Evolutionary conservation across 768 basidiomycete species (phyloP).

Genomic region (Tulasnella sp.): DNA sequence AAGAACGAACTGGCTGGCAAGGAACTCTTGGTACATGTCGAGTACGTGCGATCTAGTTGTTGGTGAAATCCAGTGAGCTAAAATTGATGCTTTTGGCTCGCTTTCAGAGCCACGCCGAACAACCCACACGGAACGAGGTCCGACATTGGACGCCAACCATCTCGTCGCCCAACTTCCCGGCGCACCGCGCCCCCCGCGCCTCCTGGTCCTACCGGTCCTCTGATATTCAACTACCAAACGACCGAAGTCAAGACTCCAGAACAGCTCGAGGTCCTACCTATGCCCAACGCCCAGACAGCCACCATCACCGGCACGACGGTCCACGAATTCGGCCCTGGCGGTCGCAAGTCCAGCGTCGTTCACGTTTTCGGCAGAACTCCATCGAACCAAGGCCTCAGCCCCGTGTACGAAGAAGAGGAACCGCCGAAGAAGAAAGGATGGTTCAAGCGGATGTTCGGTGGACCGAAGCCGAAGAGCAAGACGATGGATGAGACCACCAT

Average conservation of each 20-base stretch:
- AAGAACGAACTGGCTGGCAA: constrained; percentile 19
- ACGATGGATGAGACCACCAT: background rate
- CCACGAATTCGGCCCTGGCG: background rate
- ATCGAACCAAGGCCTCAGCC: background rate
- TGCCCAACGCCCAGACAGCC: background rate
- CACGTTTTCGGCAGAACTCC: background rate
- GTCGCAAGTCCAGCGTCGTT: background rate
- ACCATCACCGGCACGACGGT: background rate
- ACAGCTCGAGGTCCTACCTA: background rate
- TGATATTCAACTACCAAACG: background rate
- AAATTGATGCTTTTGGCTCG: background rate
- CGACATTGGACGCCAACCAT: background rate
- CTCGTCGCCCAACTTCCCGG: background rate
- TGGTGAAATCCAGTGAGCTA: background rate
- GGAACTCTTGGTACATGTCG: constrained; percentile 28
- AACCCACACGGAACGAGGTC: background rate
- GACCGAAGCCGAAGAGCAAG: background rate
- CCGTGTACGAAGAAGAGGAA: background rate
- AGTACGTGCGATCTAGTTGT: background rate
- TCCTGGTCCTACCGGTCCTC: background rate
- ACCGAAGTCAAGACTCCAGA: background rate
- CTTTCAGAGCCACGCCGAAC: background rate
- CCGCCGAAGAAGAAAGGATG: background rate
- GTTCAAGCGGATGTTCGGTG: constrained; percentile 9
- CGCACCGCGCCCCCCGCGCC: background rate